phyloP scores from a whole-genome alignment of 1,139 yeast genomes.

The Yamadazyma buinensis region DNA sequence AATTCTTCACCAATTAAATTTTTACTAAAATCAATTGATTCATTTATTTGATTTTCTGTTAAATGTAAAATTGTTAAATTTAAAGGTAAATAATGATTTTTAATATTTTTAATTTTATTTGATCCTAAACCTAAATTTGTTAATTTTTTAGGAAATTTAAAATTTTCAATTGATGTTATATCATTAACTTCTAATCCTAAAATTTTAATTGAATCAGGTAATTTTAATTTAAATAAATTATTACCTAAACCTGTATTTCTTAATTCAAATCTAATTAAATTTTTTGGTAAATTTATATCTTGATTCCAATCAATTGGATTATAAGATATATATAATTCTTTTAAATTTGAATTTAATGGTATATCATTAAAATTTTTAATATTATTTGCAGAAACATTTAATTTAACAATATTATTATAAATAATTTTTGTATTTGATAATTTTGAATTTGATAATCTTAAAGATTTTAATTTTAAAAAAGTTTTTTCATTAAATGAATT shows the following conservation, averaged over 20 bases:
- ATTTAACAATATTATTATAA: slow-evolving; percentile 8
- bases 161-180: slow-evolving; percentile 16
- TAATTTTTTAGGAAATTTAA: slow-evolving; percentile 18
- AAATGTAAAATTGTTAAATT: slow-evolving; percentile 17
- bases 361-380: slow-evolving; percentile 4
- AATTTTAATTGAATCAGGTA: slow-evolving; percentile 17
- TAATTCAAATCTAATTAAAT: slow-evolving; percentile 15
- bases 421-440: background rate
- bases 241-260: slow-evolving; percentile 18
- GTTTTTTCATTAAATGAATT: background rate
- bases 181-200: slow-evolving; percentile 23
- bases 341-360: slow-evolving; percentile 9
- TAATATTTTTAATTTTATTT: slow-evolving; percentile 14
- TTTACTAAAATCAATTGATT: slow-evolving; percentile 15
- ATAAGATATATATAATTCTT: slow-evolving; percentile 16
- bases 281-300: slow-evolving; percentile 12
- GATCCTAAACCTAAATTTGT: slow-evolving; percentile 21
- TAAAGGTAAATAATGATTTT: slow-evolving; percentile 16
- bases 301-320: slow-evolving; percentile 23
- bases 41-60: slow-evolving; percentile 19
- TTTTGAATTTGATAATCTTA: background rate
- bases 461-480: slow-evolving; percentile 2
- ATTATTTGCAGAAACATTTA: slow-evolving; percentile 16
- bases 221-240: slow-evolving; percentile 11
- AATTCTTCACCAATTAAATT: slow-evolving; percentile 16